Base-by-base conservation (phyloP, 2,329 filamentous ascomycete species). In the Helminthosporium solani region DNA sequence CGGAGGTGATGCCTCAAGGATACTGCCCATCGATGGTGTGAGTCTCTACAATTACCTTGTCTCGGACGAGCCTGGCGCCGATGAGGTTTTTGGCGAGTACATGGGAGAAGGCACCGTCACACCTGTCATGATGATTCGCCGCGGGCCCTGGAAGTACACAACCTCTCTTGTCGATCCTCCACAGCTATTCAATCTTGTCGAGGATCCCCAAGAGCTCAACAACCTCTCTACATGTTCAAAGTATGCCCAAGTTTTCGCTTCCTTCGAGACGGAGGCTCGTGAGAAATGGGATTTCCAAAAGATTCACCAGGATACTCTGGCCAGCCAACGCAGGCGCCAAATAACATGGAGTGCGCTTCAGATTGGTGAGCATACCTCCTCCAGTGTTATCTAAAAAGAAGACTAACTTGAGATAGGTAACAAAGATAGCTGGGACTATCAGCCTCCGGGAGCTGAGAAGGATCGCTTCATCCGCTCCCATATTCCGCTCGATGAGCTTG, bases 1-100 rank as follows among this genome's bases (percentile, higher is more conserved):
- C 1, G 87, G 88, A 47, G 84, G 83, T 34, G 82, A 86, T 60
- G 77, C 89, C 1, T 76, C 85, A 16, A 77, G 81, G 0, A 80
- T 79, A 15, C 77, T 96, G n/a, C 89, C 90, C 1, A 86, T 96
- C 74, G 91, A 96, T 60, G 91, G 91, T 28, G 77, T 83, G 25
- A 94, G 88, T 33, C 78, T 96, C 57, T 59, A 65, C 42, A 56
- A 63, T 27, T 69, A 70, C 33, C 55, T 69, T 0, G 57, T 69
- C 7, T 68, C 64, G 2, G 61, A 70, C 31, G 60, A 81, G n/a
- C 61, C 77, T 63, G 84, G 82, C 33, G 85, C 86, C 50, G 90
- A 96, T 68, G 94, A 88, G 9, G 90, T 94, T n/a, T 87, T 92
- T 60, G 90, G 90, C 50, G 91, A 96, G 74, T 96, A 96, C 74